Percentiles rank a stretch among this genome's conserved stretches.
Evolutionary conservation across 768 basidiomycete genomes (phyloP).

Genomic region (Panaeolus papilionaceus): DNA sequence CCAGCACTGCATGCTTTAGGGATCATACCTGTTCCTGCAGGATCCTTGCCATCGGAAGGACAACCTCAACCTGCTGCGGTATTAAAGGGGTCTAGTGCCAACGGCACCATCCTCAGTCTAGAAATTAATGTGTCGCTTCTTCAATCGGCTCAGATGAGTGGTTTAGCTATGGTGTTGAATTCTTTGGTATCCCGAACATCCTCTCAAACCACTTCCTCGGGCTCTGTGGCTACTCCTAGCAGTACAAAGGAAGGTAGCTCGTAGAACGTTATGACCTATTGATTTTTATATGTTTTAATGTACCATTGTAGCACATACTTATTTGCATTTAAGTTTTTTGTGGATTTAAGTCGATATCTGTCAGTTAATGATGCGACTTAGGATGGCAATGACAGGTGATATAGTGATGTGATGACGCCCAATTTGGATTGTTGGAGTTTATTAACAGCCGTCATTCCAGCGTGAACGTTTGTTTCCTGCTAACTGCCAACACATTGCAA

Average conservation of each 20-base stretch:
- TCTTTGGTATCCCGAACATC: conserved; percentile 62
- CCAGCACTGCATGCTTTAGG: conserved; percentile 74
- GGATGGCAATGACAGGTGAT: background rate
- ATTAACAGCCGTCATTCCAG: conserved; percentile 2
- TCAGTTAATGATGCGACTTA: no score
- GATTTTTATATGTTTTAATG: background rate
- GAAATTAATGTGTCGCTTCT: conserved; percentile 82
- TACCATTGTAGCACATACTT: background rate
- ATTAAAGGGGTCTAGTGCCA: conserved; percentile 70
- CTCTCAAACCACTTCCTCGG: background rate
- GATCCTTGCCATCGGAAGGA: conserved; percentile 55
- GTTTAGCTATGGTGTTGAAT: conserved; percentile 73
- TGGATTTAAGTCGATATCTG: background rate
- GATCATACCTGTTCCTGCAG: conserved; percentile 71
- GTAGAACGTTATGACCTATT: background rate
- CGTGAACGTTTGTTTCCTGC: background rate
- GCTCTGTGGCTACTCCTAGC: conserved; percentile 40
- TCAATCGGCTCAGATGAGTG: conserved; percentile 79
- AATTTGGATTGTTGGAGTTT: conserved; percentile 1
- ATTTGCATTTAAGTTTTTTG: background rate
- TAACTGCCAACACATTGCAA: background rate
- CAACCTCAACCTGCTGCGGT: conserved; percentile 80
- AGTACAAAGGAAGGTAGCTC: conserved; percentile 3
- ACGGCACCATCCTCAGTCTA: conserved; percentile 74
- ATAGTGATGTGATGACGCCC: background rate